These are phyloP conservation scores for Gentiana dahurica DNA, from an alignment of 257 asterid genomes.

Conservation along the genomic window DNA sequence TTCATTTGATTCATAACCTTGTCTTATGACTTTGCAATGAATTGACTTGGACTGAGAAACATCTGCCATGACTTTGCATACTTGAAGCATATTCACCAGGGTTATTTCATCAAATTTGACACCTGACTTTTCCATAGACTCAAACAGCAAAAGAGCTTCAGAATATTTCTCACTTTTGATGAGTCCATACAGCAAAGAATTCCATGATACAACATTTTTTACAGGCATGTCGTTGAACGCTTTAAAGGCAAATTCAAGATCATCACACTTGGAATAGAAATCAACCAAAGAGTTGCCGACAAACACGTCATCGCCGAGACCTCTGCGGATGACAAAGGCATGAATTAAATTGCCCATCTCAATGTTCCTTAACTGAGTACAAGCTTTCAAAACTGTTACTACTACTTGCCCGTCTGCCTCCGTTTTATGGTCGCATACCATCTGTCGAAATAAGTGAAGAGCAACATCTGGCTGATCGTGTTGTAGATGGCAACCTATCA, in stretches of 20 bases:
- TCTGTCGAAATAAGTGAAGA: slow-evolving; percentile 38
- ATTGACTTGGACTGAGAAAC: slow-evolving; percentile 49
- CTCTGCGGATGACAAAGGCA: slow-evolving; percentile 40
- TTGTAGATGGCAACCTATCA: slow-evolving; percentile 49
- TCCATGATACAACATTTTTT: slow-evolving; percentile 69
- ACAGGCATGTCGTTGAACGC: slow-evolving; percentile 47
- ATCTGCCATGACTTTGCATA: slow-evolving; percentile 41
- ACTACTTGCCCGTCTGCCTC: slow-evolving; percentile 58
- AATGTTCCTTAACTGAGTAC: slow-evolving; percentile 36
- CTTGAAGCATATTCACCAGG: slow-evolving; percentile 58
- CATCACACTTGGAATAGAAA: slow-evolving; percentile 71
- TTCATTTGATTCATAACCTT: slow-evolving; percentile 49
- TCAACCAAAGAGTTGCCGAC: slow-evolving; percentile 65
- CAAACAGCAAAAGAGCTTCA: slow-evolving; percentile 46
- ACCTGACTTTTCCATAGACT: slow-evolving; percentile 43
- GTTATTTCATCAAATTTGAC: slow-evolving; percentile 64
- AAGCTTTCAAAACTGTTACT: slow-evolving; percentile 66
- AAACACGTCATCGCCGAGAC: slow-evolving; percentile 54
- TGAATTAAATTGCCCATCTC: slow-evolving; percentile 50
- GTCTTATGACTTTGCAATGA: slow-evolving; percentile 45
- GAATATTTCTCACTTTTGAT: slow-evolving; percentile 47
- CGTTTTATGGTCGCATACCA: slow-evolving; percentile 33
- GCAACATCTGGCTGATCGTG: slow-evolving; percentile 25
- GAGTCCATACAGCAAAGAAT: slow-evolving; percentile 64
- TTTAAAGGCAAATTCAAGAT: slow-evolving; percentile 43